Percentiles rank a stretch among this genome's conserved stretches.
Conservation (phyloP, 805 yeast genomes). For the Candida tammaniensis region DNA sequence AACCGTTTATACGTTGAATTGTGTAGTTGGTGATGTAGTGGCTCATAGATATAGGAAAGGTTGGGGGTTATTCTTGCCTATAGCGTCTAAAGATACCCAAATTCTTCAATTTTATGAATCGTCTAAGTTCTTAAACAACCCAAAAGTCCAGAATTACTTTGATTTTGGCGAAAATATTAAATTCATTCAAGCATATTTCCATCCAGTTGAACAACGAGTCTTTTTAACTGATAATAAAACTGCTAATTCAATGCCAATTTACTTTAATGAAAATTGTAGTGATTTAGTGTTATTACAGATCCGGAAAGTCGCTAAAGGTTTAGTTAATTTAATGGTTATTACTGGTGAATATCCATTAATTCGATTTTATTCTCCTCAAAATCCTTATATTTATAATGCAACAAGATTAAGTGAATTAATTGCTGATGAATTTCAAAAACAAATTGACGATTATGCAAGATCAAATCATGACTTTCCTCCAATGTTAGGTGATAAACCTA, state of each 20-base stretch:
- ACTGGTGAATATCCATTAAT: conserved; percentile 89
- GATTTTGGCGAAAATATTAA: conserved; percentile 26
- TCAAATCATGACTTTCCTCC: conserved; percentile 63
- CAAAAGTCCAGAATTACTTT: conserved; percentile 29
- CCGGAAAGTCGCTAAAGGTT: conserved; percentile 54
- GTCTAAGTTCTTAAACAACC: conserved; percentile 26
- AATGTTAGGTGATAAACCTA: conserved; percentile 52
- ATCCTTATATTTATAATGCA: conserved; percentile 48
- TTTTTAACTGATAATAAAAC: conserved; percentile 60
- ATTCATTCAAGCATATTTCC: conserved; percentile 38
- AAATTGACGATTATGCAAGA: conserved; percentile 74
- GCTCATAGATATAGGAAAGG: conserved; percentile 76
- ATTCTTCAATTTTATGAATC: conserved; percentile 15
- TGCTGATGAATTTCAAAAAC: conserved; percentile 68
- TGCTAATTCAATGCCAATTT: conserved; percentile 63
- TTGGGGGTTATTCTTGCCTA: conserved; percentile 71
- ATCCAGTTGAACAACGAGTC: conserved; percentile 67
- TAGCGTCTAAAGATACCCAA: conserved; percentile 15
- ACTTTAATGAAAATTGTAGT: conserved; percentile 62
- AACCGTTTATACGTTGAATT: conserved; percentile 61
- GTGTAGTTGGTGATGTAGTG: conserved; percentile 71
- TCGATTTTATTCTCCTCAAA: conserved; percentile 60
- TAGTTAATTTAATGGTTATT: conserved; percentile 69
- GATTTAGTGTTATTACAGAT: conserved; percentile 61
- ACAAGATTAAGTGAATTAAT: conserved; percentile 62